A percentile compares a stretch with the other conserved stretches of the same genome.
phyloP scores from a whole-genome alignment of 768 basidiomycete genomes.

The Amanita polypyramis region DNA sequence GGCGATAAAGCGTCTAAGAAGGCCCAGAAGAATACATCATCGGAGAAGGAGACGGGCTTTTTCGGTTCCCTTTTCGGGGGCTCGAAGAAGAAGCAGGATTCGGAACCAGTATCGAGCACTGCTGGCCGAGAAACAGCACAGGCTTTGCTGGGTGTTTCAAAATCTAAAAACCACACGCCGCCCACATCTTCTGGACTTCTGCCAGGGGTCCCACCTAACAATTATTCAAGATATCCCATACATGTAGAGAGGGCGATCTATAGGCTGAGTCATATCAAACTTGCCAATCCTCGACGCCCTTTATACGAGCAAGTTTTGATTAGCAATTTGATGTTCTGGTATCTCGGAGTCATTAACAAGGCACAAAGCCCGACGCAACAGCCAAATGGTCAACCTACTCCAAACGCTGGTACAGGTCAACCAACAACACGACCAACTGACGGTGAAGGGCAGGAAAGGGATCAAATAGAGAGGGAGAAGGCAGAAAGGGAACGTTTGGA shows the following conservation, averaged over 20 bases:
- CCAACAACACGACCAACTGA: constrained; percentile 18
- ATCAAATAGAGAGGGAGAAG: constrained; percentile 32
- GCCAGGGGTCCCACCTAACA: constrained; percentile 29
- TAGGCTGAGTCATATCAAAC: constrained; percentile 93
- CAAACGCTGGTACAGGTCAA: constrained; percentile 14
- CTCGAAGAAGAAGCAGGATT: constrained; percentile 80
- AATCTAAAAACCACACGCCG: constrained; percentile 56
- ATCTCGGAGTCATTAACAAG: constrained; percentile 95
- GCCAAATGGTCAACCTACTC: constrained; percentile 19
- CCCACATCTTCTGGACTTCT: constrained; percentile 50
- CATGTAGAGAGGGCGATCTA: constrained; percentile 99
- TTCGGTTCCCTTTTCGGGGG: constrained; percentile 87
- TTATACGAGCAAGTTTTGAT: constrained; percentile 94
- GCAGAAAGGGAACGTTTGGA: constrained; percentile 31
- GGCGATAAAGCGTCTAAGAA: constrained; percentile 44
- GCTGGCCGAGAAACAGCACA: constrained; percentile 80
- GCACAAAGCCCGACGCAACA: constrained; percentile 44
- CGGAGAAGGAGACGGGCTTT: constrained; percentile 69
- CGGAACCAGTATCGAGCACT: constrained; percentile 28
- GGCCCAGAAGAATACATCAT: constrained; percentile 32
- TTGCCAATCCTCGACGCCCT: constrained; percentile 93
- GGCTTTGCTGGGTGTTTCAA: constrained; percentile 76
- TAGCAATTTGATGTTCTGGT: constrained; percentile 98
- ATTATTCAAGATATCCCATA: constrained; percentile 83
- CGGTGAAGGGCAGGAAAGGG: constrained; percentile 28